These are phyloP conservation scores for Hymenotorrendiella dingleyae DNA, from an alignment of 2,329 filamentous ascomycete genomes.

Conservation along the genomic window DNA sequence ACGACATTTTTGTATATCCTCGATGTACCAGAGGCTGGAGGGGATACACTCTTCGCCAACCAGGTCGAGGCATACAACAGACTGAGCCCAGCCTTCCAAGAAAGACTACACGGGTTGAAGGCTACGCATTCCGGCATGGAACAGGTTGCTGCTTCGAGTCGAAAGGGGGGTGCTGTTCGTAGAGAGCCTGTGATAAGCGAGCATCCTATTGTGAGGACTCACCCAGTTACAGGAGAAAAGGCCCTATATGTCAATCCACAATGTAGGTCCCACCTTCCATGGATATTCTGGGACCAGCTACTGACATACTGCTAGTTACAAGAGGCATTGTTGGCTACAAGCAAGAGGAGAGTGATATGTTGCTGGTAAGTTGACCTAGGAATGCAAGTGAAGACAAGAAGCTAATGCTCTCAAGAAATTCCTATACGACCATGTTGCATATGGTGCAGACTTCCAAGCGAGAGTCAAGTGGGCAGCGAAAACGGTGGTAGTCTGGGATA, in stretches of 20 bases:
- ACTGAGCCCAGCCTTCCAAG: constrained; percentile 71
- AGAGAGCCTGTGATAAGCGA: constrained; percentile 68
- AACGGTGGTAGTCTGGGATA: constrained; percentile 87
- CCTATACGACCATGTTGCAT: constrained; percentile 68
- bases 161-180: constrained; percentile 62
- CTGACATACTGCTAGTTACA: constrained; percentile 50
- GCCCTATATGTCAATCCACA: constrained; percentile 77
- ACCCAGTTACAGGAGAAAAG: constrained; percentile 79
- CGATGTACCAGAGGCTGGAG: constrained; percentile 73
- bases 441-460: constrained; percentile 66
- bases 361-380: constrained; percentile 40
- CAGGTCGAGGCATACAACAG: constrained; percentile 75
- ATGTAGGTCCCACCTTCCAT: constrained; percentile 46
- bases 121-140: constrained; percentile 79
- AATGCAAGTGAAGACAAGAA: constrained; percentile 38
- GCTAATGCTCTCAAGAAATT: constrained; percentile 67
- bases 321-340: constrained; percentile 76
- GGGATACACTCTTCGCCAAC: constrained; percentile 80
- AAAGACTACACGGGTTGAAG: constrained; percentile 72
- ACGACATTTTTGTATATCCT: constrained; percentile 86
- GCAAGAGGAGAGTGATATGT: constrained; percentile 75
- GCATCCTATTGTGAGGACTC: constrained; percentile 75
- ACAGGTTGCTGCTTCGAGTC: constrained; percentile 66
- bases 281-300: background rate
- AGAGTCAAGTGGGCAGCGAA: constrained; percentile 71